Conservation (phyloP, 805 yeast species). For the Pichia occidentalis region DNA sequence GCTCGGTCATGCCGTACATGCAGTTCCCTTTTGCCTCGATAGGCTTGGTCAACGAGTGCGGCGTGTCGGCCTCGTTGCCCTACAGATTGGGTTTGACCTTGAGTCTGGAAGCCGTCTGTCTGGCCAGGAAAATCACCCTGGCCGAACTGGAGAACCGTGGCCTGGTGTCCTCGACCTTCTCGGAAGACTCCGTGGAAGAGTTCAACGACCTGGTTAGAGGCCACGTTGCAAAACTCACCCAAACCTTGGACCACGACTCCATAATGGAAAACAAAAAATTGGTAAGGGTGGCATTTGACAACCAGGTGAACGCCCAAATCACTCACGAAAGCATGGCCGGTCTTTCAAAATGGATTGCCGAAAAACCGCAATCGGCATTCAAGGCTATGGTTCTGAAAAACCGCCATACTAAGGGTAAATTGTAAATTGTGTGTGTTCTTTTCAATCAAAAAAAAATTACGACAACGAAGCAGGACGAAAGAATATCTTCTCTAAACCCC, state of each 20-base stretch:
- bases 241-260: conserved; percentile 40
- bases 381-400: conserved; percentile 10
- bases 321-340: conserved; percentile 66
- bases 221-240: conserved; percentile 32
- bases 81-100: conserved; percentile 64
- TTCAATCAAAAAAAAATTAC: no score
- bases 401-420: conserved; percentile 4
- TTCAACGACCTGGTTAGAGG: conserved; percentile 38
- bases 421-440: no score
- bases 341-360: conserved; percentile 60
- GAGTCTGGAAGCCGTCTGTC: conserved; percentile 66
- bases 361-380: conserved; percentile 59
- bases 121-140: conserved; percentile 59
- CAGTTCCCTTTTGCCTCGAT: conserved; percentile 75
- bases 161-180: conserved; percentile 53
- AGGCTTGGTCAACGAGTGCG: conserved; percentile 82
- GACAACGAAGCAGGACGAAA: no score
- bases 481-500: no score
- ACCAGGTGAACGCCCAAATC: conserved; percentile 42
- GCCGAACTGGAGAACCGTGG: conserved; percentile 52
- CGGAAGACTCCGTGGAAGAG: conserved; percentile 30
- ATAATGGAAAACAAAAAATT: conserved; percentile 40
- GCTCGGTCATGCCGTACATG: conserved; percentile 30
- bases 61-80: conserved; percentile 60
- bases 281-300: conserved; percentile 30